Base-by-base conservation (phyloP, 148 eudicot species). In the Euryodendron excelsum region DNA sequence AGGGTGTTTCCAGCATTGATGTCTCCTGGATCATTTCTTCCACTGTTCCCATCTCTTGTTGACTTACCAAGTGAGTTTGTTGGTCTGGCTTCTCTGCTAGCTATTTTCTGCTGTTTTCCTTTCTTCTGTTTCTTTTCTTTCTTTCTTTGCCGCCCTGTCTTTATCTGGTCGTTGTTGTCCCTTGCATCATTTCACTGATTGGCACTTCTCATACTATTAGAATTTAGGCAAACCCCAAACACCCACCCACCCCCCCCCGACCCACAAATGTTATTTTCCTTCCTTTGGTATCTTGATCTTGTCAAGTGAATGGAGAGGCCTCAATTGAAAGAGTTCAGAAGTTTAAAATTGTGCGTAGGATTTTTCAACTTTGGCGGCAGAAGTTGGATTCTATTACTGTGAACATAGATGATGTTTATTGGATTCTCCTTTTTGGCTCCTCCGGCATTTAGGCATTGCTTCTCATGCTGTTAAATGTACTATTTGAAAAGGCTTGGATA, bases 1-100 rank as follows among this genome's bases (percentile, higher is more conserved):
- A 84, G 78, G 81, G 85, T 96, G 68, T 89, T 93, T 78, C 92
- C 98, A 63, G 89, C 86, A 56, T 85, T 96, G 79, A 88, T 93
- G 76, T 89, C 95, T 61, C 92, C 91, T 63, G 98, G 98, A 48
- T 90, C 99, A 73, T 90, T 93, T 82, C 91, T 96, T 84, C 97
- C 97, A 45, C 84, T 93, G 33, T 93, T 92, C 78, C 89, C 89
- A 72, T 87, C 98, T 72, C 74, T 93, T 44, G 84, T 91, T 77
- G 99, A 96, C 85, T 87, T 96, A 88, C 99, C 99, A 44, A 90
- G 98, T 91, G 81, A 89, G 94, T 86, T 72, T 25, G 25, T 59
- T 71, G 28, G 6, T 23, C n/a, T 64, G 59, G 61, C 1, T 62
- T 62, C 33, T 20, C 58, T 70, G 20, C 69, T 11, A 28, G 48